These are phyloP conservation scores for Lentinula detonsa DNA, from an alignment of 768 basidiomycete species.

Conservation along the genomic window DNA sequence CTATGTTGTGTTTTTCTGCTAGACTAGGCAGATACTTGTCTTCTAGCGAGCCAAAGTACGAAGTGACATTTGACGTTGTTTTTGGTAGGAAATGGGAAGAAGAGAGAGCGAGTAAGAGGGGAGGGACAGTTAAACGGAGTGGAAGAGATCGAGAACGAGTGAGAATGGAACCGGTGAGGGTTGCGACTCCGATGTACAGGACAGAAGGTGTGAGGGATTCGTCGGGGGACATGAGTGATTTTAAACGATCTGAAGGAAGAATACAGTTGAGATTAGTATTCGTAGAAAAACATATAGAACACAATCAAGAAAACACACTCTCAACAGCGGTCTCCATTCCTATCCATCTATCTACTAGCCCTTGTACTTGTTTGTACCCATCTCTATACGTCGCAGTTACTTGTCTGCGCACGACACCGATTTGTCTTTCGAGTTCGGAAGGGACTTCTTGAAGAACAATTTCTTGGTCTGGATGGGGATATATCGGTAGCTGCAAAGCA, in stretches of 20 bases:
- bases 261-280: neutral
- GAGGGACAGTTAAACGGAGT: conserved; percentile 69
- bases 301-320: conserved; percentile 44
- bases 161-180: conserved; percentile 83
- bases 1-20: conserved; percentile 61
- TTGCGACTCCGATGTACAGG: conserved; percentile 85
- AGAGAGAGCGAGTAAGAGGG: conserved; percentile 63
- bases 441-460: conserved; percentile 69
- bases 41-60: conserved; percentile 66
- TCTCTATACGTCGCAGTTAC: conserved; percentile 50
- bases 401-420: conserved; percentile 61
- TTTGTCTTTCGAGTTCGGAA: conserved; percentile 70
- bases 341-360: conserved; percentile 77
- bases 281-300: neutral
- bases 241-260: conserved; percentile 58
- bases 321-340: conserved; percentile 81
- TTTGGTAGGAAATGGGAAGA: conserved; percentile 83
- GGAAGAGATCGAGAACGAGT: conserved; percentile 71
- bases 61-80: conserved; percentile 63
- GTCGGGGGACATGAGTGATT: conserved; percentile 70
- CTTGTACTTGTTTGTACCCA: conserved; percentile 63
- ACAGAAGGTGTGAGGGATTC: conserved; percentile 86
- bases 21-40: conserved; percentile 61
- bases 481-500: conserved; percentile 71
- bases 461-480: conserved; percentile 55